These are phyloP conservation scores for Nothophytophthora sp. DNA, from an alignment of 352 stramenopile species.

Conservation along the genomic window DNA sequence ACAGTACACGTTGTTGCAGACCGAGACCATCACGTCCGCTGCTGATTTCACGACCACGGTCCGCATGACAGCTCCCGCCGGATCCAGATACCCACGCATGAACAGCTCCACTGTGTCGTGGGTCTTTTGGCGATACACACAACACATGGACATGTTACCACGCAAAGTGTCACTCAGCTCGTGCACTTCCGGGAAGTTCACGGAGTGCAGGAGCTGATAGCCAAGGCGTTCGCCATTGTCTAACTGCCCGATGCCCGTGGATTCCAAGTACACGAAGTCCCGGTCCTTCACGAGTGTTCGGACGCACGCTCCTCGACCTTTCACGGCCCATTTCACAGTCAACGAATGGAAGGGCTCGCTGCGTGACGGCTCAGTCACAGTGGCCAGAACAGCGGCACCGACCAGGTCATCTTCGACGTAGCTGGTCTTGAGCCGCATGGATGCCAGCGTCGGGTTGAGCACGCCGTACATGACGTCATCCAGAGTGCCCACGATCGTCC, in stretches of 20 bases:
- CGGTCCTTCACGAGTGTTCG: slow-evolving; percentile 36
- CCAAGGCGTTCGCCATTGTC: slow-evolving; percentile 43
- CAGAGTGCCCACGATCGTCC: slow-evolving; percentile 34
- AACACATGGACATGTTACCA: slow-evolving; percentile 49
- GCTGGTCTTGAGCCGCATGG: slow-evolving; percentile 37
- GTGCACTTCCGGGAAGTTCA: slow-evolving; percentile 33
- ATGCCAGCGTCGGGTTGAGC: slow-evolving; percentile 27
- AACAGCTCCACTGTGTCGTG: slow-evolving; percentile 44
- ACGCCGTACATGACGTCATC: slow-evolving; percentile 45
- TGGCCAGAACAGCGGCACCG: slow-evolving; percentile 28
- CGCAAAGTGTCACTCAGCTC: slow-evolving; percentile 22
- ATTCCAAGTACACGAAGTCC: slow-evolving; percentile 57
- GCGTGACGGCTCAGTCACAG: slow-evolving; percentile 22
- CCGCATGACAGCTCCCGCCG: slow-evolving; percentile 25
- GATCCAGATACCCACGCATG: slow-evolving; percentile 30
- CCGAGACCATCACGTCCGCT: slow-evolving; percentile 22
- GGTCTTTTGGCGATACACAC: slow-evolving; percentile 33
- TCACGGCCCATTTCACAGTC: slow-evolving; percentile 41
- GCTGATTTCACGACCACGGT: slow-evolving; percentile 29
- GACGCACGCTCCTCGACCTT: slow-evolving; percentile 27
- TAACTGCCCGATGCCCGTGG: slow-evolving; percentile 34
- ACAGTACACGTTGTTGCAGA: slow-evolving; percentile 30
- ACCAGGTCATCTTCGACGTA: slow-evolving; percentile 33
- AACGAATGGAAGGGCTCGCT: slow-evolving; percentile 33
- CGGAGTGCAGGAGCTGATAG: slow-evolving; percentile 55